Evolutionary conservation across 2,329 filamentous ascomycete species (phyloP).

Genomic region (Graphilbum fragrans): DNA sequence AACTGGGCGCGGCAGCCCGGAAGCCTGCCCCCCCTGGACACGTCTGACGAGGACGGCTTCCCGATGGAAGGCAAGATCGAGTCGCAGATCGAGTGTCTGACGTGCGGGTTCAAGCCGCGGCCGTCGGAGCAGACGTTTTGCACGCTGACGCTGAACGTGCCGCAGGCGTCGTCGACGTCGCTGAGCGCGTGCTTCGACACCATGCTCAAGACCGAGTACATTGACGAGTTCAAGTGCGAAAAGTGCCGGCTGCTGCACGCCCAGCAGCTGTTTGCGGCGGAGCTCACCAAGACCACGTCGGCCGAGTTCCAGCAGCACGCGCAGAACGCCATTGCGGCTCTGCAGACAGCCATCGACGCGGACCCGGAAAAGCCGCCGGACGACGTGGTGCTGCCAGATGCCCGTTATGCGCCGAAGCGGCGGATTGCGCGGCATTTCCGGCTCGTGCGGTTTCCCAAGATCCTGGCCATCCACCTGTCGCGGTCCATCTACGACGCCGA

Average conservation of each 20-base stretch:
- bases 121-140: conserved; percentile 78
- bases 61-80: conserved; percentile 86
- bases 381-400: conserved; percentile 63
- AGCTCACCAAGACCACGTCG: conserved; percentile 42
- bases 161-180: conserved; percentile 67
- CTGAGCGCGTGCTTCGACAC: conserved; percentile 85
- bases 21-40: conserved; percentile 6
- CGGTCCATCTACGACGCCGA: conserved; percentile 79
- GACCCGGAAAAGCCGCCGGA: conserved; percentile 70
- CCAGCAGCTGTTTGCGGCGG: conserved; percentile 46
- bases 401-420: conserved; percentile 63
- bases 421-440: conserved; percentile 80
- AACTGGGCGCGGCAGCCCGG: neutral
- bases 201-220: conserved; percentile 87
- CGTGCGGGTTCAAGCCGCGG: conserved; percentile 80
- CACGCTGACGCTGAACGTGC: conserved; percentile 83
- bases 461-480: conserved; percentile 85
- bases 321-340: conserved; percentile 45
- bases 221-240: conserved; percentile 95
- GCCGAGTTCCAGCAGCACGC: conserved; percentile 37
- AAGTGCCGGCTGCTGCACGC: conserved; percentile 81
- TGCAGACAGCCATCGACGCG: conserved; percentile 58
- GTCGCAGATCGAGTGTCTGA: conserved; percentile 89
- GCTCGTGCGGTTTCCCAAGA: conserved; percentile 76
- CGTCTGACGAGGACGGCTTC: conserved; percentile 49